phyloP scores from a whole-genome alignment of 768 basidiomycete species.

The Daedaleopsis nitida region DNA sequence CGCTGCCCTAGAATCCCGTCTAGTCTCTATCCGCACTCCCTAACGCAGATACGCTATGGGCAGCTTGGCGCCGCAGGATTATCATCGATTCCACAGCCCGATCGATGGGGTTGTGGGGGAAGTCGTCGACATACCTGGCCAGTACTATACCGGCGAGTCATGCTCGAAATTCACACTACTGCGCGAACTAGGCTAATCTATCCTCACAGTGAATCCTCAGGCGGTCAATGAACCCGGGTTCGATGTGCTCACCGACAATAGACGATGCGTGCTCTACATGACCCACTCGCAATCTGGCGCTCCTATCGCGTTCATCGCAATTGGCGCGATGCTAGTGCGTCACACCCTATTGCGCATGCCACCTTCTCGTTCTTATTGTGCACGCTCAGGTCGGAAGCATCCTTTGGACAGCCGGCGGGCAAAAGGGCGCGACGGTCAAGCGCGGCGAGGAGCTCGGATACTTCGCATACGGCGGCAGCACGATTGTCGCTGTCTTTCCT shows the following conservation, averaged over 20 bases:
- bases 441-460: conserved; percentile 70
- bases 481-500: conserved; percentile 63
- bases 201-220: conserved; percentile 67
- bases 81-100: conserved; percentile 80
- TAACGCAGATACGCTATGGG: too few species aligned
- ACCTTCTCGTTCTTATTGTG: not conserved
- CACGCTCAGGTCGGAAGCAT: conserved; percentile 57
- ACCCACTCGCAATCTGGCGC: conserved; percentile 47
- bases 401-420: conserved; percentile 56
- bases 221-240: conserved; percentile 69
- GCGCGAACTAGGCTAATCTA: not conserved
- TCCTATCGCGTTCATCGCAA: conserved; percentile 67
- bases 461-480: conserved; percentile 81
- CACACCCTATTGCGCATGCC: not conserved
- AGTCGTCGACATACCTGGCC: conserved; percentile 48
- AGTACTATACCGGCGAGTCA: conserved; percentile 58
- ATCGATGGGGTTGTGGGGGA: conserved; percentile 57
- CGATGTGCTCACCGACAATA: conserved; percentile 68
- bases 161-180: conserved; percentile 1
- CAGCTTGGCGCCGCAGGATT: conserved; percentile 72
- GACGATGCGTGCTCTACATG: conserved; percentile 56
- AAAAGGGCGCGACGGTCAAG: conserved; percentile 51
- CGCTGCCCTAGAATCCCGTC: too few species aligned
- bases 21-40: not conserved
- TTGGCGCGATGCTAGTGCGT: conserved; percentile 73